Base-by-base conservation (phyloP, 495 filamentous ascomycete species). In the Monascus purpureus region DNA sequence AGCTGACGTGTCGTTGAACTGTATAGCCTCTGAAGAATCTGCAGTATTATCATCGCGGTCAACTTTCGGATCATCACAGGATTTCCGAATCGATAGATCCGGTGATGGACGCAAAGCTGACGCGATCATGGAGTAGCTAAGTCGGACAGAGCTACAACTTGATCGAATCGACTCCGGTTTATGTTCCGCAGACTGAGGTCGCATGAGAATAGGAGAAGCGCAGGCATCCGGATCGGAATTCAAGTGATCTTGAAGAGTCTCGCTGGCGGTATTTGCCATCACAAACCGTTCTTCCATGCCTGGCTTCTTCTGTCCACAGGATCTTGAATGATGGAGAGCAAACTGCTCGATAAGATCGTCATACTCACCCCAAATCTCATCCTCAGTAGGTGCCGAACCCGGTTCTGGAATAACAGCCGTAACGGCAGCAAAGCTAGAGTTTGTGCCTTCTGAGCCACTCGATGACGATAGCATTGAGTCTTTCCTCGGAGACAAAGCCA, bases 291-390 rank as follows among this genome's bases (percentile, higher is more conserved):
- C 48, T 6, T 45, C 38, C 12, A 37, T 33, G 13, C 47, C 45
- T 1, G 33, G 9, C 17, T 40, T 34, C 1, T 1, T 29, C 5
- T 47, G 13, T 2, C 35, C 34, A 6, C 38, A 22, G 0, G 45
- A 24, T 17, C 47, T 41, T n/a, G 53, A 42, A 12, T 50, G 46
- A 2, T 62, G 53, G 9, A 73, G 68, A 0, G 72, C 73, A 11
- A 73, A 61, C 8, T 84, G 73, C 39, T 81, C 81, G 32, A 95
- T 69, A 11, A 93, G 61, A 46, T 96, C 90, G 49, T 95, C 77
- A 40, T 90, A 96, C 51, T 97, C 86, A 24, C 80, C 73, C 90
- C 90, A 97, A 12, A 94, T 68, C 45, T 96, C 90, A 43, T 96
- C 90, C 41, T 86, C 79, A 11, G 61, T 74, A 4, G 74, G 64